Percentiles rank a stretch among this genome's conserved stretches.
Evolutionary conservation across 768 basidiomycete species (phyloP).

Genomic region (Krasilnikovozyma curviuscula): DNA sequence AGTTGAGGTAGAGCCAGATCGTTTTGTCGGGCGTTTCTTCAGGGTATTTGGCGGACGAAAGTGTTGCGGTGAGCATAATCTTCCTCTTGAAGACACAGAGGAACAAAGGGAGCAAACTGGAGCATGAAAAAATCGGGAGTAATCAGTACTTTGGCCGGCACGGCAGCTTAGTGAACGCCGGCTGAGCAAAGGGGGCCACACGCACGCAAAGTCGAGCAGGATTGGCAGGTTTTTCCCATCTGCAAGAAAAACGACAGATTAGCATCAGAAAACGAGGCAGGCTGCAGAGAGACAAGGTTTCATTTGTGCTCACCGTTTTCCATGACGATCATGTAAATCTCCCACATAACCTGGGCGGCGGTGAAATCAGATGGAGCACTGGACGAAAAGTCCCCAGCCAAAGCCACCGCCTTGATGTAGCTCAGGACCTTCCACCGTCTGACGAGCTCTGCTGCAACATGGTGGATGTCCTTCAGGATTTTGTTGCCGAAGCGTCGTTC

Average conservation of each 20-base stretch:
- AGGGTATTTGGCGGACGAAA: constrained; percentile 3
- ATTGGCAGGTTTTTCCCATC: constrained; percentile 5
- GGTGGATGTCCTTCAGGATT: not conserved
- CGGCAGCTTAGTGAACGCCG: not conserved
- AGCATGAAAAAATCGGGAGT: not conserved
- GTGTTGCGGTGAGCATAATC: constrained; percentile 3
- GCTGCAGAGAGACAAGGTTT: not conserved
- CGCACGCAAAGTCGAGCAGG: constrained; percentile 8
- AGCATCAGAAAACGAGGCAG: not conserved
- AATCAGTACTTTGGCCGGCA: not conserved
- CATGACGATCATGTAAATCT: constrained; percentile 1
- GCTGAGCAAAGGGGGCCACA: not conserved
- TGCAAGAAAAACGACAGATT: not conserved
- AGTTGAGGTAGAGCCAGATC: not conserved
- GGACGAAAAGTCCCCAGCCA: not conserved
- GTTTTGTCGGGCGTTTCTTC: constrained; percentile 3
- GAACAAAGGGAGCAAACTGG: not conserved
- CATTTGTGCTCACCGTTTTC: constrained; percentile 7
- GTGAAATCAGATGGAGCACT: not conserved
- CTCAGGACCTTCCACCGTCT: not conserved
- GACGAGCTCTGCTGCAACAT: constrained; percentile 2
- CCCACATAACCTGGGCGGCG: not conserved
- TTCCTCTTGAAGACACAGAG: not conserved
- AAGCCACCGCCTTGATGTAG: not conserved
- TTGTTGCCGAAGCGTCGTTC: not conserved